Percentiles rank a stretch among this genome's conserved stretches.
These are phyloP conservation scores for Pholiota microspora DNA, from an alignment of 768 basidiomycete genomes.

Conservation along the genomic window DNA sequence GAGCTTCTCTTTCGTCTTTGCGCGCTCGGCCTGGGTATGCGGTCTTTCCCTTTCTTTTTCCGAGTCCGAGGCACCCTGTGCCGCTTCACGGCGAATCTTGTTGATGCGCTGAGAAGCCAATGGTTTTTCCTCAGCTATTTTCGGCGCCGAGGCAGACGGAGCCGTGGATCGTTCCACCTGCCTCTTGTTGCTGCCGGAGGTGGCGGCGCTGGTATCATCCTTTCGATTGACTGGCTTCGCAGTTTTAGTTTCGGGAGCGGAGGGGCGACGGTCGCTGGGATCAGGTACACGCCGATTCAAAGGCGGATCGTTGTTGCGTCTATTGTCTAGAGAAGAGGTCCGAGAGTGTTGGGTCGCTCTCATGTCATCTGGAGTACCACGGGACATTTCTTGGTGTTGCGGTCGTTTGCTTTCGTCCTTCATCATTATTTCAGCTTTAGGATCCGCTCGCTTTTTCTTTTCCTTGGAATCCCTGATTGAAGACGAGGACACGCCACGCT, in stretches of 20 bases:
- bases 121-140: slow-evolving; percentile 1
- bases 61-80: neutral
- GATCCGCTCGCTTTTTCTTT: slow-evolving; percentile 42
- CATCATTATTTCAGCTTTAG: slow-evolving; percentile 39
- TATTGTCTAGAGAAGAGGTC: neutral
- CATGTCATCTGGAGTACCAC: neutral
- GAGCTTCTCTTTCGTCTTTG: neutral
- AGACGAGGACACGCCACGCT: slow-evolving; percentile 46
- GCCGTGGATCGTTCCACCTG: neutral
- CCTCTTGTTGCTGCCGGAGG: neutral
- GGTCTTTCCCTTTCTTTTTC: neutral
- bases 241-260: neutral
- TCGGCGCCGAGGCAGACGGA: slow-evolving; percentile 1
- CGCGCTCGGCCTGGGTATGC: neutral
- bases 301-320: neutral
- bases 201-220: neutral
- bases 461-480: slow-evolving; percentile 46
- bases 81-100: slow-evolving; percentile 1
- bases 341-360: neutral
- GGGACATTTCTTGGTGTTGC: neutral
- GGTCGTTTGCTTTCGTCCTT: slow-evolving; percentile 44
- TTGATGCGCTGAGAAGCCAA: slow-evolving; percentile 5
- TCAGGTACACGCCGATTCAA: neutral
- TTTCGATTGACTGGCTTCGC: neutral
- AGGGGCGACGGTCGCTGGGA: neutral